Evolutionary conservation across 768 basidiomycete species (phyloP).

Genomic region (Psilocybe sp.): DNA sequence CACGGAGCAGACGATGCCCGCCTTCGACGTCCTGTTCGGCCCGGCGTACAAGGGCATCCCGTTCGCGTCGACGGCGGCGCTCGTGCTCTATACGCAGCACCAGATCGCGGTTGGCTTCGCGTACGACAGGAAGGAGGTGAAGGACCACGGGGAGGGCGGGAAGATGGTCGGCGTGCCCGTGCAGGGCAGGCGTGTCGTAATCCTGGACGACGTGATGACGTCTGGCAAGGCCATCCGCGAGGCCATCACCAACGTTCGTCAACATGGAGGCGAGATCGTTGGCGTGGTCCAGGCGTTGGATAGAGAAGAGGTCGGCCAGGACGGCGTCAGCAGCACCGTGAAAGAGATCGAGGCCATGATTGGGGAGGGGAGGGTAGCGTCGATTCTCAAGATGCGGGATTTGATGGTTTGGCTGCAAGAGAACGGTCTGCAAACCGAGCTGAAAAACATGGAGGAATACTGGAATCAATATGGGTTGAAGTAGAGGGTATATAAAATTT

Average conservation of each 20-base stretch:
- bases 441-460: conserved; percentile 76
- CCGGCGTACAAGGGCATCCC: conserved; percentile 98
- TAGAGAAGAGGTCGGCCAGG: conserved; percentile 79
- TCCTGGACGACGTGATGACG: conserved; percentile 97
- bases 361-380: conserved; percentile 67
- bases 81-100: conserved; percentile 69
- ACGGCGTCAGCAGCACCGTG: conserved; percentile 68
- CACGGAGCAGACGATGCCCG: conserved; percentile 28
- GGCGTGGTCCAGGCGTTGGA: conserved; percentile 89
- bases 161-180: conserved; percentile 83
- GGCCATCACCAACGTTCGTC: conserved; percentile 70
- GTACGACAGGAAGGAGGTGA: conserved; percentile 93
- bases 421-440: conserved; percentile 60
- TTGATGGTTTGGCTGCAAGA: conserved; percentile 79
- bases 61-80: conserved; percentile 80
- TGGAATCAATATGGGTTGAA: conserved; percentile 70
- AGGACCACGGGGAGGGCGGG: conserved; percentile 96
- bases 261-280: conserved; percentile 75
- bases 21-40: conserved; percentile 87
- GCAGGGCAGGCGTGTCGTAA: conserved; percentile 77
- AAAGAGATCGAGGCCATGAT: conserved; percentile 77
- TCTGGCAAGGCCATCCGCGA: conserved; percentile 84
- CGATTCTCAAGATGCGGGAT: conserved; percentile 84
- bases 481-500: conserved; percentile 14
- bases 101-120: conserved; percentile 70